phyloP scores from a whole-genome alignment of 192 early-diverging fungal genomes.

The Entophlyctis helioformis region DNA sequence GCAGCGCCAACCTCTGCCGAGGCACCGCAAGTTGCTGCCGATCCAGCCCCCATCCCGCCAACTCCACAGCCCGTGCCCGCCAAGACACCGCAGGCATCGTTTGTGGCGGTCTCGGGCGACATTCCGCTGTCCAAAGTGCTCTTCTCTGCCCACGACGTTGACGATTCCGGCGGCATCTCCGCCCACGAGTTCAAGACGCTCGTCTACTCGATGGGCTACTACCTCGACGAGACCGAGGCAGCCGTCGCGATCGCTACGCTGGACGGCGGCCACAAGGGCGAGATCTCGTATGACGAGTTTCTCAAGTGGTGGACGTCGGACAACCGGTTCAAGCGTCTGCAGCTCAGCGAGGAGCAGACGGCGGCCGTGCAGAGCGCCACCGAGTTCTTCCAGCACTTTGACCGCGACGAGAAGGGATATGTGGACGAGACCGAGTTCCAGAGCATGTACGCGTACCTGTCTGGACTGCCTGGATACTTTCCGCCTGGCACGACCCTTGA shows the following conservation, averaged over 20 bases:
- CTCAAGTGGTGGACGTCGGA: constrained; percentile 7
- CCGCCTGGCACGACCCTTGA: not conserved
- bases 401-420: constrained; percentile 1
- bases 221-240: constrained; percentile 1
- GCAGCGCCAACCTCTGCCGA: too few species aligned
- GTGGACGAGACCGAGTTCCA: constrained; percentile 1
- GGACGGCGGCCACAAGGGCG: constrained; percentile 1
- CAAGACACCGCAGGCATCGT: too few species aligned
- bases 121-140: too few species aligned
- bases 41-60: too few species aligned
- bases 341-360: not conserved
- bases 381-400: constrained; percentile 9
- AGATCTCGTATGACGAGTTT: constrained; percentile 6
- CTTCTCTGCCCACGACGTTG: constrained; percentile 1
- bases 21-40: too few species aligned
- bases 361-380: constrained; percentile 1
- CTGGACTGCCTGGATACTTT: not conserved
- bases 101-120: too few species aligned
- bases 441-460: constrained; percentile 3
- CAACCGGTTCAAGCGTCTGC: constrained; percentile 6
- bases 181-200: constrained; percentile 1
- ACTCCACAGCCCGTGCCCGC: too few species aligned
- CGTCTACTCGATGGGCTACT: constrained; percentile 7
- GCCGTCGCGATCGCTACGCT: constrained; percentile 3
- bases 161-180: constrained; percentile 1